Evolutionary conservation across 352 stramenopile species (phyloP), one percentile per base, ranked within the genome.

Genomic region (Globisporangium sylvaticum): DNA sequence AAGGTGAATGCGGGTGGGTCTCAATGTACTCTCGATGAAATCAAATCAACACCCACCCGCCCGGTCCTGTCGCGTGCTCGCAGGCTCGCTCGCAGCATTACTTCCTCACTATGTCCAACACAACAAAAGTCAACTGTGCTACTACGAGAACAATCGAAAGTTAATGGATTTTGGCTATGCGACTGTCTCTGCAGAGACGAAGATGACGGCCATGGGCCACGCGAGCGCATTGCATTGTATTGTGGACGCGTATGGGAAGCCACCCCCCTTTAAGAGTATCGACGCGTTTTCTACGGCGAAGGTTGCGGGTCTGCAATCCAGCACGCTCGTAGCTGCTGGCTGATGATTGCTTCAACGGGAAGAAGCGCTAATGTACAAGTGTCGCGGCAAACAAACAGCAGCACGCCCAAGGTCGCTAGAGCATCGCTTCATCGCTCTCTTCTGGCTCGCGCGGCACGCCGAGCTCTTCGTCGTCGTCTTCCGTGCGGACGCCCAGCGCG

Each of bases 371-470:
- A 3, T 67, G 25, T 67, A 67, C 62, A 67, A 39, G 31, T 29
- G n/a, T 48, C 42, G 20, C 24, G 44, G 18, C 18, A 24, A 22
- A 52, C 9, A 20, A 24, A 3, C 42, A 52, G 44, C 44, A 52
- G n/a, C n/a, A n/a, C n/a, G n/a, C n/a, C n/a, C n/a, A n/a, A n/a
- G n/a, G n/a, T 37, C 31, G 31, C 31, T 37, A 83, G 0, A 83
- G 62, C 74, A 83, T 82, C 57, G 74, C 76, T 57, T 84, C 76
- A n/a, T 86, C 64, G 27, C 65, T 76, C 32, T 69, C 71, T 9
- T 58, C 59, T 15, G 24, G 37, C 24, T 71, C 66, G 42, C 27
- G 53, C 20, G 59, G 58, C 27, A 58, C 29, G 8, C 59, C 66
- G 4, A 62, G 31, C 24, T 39, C n/a, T n/a, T 57, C 48, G 24